Evolutionary conservation across 2,329 filamentous ascomycete genomes (phyloP).

Genomic region (Fusarium mangiferae): DNA sequence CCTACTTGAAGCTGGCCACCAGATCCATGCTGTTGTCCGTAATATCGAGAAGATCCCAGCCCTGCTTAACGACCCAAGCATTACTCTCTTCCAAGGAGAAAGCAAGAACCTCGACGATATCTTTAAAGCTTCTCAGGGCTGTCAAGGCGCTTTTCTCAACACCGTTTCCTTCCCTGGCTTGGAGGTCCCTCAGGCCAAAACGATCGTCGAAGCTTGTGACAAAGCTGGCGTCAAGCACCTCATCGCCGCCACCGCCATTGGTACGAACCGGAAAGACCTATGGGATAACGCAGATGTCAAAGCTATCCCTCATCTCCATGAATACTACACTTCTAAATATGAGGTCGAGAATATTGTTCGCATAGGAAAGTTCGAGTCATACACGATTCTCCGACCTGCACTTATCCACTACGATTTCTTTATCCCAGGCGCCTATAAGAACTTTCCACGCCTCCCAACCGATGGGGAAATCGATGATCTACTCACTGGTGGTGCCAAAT

Average conservation of each 20-base stretch:
- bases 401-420: constrained; percentile 46
- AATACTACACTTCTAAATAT: constrained; percentile 53
- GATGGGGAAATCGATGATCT: constrained; percentile 45
- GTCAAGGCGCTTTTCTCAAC: constrained; percentile 46
- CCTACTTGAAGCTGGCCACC: constrained; percentile 48
- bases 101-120: constrained; percentile 48
- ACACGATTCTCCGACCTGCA: constrained; percentile 49
- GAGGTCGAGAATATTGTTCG: constrained; percentile 49
- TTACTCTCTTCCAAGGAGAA: constrained; percentile 52
- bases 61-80: constrained; percentile 37
- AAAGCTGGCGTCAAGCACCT: constrained; percentile 47
- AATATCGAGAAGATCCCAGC: constrained; percentile 46
- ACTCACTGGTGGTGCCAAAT: constrained; percentile 28
- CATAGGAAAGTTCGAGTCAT: constrained; percentile 41
- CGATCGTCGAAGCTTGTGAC: constrained; percentile 46
- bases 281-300: constrained; percentile 39
- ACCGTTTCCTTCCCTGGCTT: constrained; percentile 43
- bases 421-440: constrained; percentile 30
- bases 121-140: constrained; percentile 48
- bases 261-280: constrained; percentile 20
- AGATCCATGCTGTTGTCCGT: constrained; percentile 51
- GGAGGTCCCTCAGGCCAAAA: constrained; percentile 46
- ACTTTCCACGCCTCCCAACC: constrained; percentile 46
- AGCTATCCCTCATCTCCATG: constrained; percentile 19
- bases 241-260: constrained; percentile 43